Evolutionary conservation across 2,329 filamentous ascomycete genomes (phyloP), one percentile per base, ranked within the genome.

Genomic region (Alternaria sp.): DNA sequence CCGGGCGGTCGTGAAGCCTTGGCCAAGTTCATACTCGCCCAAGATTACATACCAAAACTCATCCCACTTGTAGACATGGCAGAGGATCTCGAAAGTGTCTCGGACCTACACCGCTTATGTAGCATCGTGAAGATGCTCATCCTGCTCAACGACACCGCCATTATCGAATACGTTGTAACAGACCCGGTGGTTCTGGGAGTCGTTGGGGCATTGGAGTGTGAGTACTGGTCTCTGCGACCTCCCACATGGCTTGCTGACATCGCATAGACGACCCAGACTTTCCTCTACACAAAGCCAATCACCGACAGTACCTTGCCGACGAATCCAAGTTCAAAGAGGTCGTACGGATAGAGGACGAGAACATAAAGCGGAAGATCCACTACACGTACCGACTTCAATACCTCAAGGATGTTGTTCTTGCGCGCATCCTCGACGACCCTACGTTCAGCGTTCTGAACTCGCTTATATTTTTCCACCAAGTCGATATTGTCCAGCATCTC

Each of bases 101-200:
- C 87, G 22, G 94, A 98, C 74, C 82, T 99, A 61, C 95, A 98
- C 78, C 88, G 91, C 48, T 83, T 99, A 46, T 99, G 95, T 86
- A 97, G 93, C 77, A 97, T 99, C 76, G 95, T 97, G 92, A 99
- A 99, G 84, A 91, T 91, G 60, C 86, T 98, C 57, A 96, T 99
- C 54, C 83, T 98, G 54, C 87, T 98, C 64, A 99, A 98, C 81
- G 95, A 99, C 77, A 96, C 91, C 30, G 87, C 89, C 60, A 96
- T 99, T 65, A 97, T 99, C 72, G 95, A 99, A 79, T 90, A 93
- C 69, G 91, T 94, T 14, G 94, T 99, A 26, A 92, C 91, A 14
- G 94, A 98, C 79, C 88, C 93, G 59, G 90, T 94, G 67, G 89
- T 98, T 44, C 82, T 96, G 67, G 95, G 94, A 18, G 94, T 98